phyloP scores from a whole-genome alignment of 441 rosid genomes.

The Adansonia gregorii region DNA sequence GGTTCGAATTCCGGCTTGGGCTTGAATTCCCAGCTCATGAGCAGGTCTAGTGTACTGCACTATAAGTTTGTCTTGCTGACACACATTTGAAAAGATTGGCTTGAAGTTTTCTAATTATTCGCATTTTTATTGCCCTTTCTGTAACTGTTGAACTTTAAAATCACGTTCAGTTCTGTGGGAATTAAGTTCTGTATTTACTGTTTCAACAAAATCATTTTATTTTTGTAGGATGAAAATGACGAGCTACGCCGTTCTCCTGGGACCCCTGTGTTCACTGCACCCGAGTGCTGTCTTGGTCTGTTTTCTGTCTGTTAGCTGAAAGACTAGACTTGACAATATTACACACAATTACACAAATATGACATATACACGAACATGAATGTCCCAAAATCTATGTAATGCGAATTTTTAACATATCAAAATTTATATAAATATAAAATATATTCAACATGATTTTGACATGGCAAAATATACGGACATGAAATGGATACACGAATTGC shows the following conservation, averaged over 20 bases:
- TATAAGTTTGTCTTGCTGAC: background rate
- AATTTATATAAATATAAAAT: no score
- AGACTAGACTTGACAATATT: no score
- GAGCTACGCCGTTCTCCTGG: slow-evolving; percentile 96
- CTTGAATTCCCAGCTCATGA: no score
- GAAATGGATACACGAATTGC: no score
- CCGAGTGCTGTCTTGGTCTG: slow-evolving; percentile 92
- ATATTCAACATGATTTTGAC: no score
- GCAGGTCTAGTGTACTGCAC: background rate
- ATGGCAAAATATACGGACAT: no score
- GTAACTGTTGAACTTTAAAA: background rate
- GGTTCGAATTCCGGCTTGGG: no score
- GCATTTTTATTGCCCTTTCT: background rate
- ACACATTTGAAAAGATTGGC: background rate
- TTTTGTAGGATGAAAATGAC: slow-evolving; percentile 80
- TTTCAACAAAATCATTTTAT: slow-evolving; percentile 7
- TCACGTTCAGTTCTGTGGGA: background rate
- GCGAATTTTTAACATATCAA: no score
- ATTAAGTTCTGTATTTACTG: background rate
- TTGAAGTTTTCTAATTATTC: background rate
- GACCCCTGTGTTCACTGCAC: slow-evolving; percentile 98
- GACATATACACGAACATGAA: no score
- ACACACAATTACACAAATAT: no score
- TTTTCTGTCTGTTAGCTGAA: background rate
- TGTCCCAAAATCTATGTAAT: no score